Base-by-base conservation (phyloP, 139 green algal genomes). In the Coelastrella sp. region DNA sequence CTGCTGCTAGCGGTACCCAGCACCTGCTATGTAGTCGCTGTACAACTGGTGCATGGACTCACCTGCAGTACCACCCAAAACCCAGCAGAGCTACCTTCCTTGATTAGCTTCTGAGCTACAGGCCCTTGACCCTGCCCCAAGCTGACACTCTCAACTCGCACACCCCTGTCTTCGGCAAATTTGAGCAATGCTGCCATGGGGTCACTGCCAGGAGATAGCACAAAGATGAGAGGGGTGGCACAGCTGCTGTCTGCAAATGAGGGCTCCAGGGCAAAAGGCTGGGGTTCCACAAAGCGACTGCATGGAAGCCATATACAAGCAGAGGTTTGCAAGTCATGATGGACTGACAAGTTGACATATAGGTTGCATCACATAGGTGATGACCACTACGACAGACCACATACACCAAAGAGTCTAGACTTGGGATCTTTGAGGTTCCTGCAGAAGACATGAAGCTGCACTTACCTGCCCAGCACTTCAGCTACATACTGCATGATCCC, bases 201-300 rank as follows among this genome's bases (percentile, higher is more conserved):
- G 79, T 99, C 96, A 25, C 93, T 91, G 38, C 96, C 94, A 1
- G 92, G 92, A 1, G 94, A 98, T 67, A 99, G 91, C 81, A 99
- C 91, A 92, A 95, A 98, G 81, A 99, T 97, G 64, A 99, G 85
- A 32, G 92, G 96, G 38, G 87, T 92, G 84, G 69, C 87, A 67
- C 89, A 85, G 3, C 86, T 86, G 60, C 92, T 95, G 88, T 96
- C 94, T 73, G 91, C 90, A 90, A 91, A 97, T 81, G 83, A 92
- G 0, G 93, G 90, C 89, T 93, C 93, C 50, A 97, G 91, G 48
- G 91, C 89, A 88, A 96, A 95, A 3, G 94, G 94, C 83, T 92
- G 87, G 1, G 94, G 94, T 89, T 96, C 94, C 68, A 96, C 91
- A 87, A 95, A 97, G 48, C 90, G 89, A 51, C 78, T 84, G 60